Evolutionary conservation across 192 early-diverging fungal species (phyloP).

Genomic region (Coemansia asiatica): DNA sequence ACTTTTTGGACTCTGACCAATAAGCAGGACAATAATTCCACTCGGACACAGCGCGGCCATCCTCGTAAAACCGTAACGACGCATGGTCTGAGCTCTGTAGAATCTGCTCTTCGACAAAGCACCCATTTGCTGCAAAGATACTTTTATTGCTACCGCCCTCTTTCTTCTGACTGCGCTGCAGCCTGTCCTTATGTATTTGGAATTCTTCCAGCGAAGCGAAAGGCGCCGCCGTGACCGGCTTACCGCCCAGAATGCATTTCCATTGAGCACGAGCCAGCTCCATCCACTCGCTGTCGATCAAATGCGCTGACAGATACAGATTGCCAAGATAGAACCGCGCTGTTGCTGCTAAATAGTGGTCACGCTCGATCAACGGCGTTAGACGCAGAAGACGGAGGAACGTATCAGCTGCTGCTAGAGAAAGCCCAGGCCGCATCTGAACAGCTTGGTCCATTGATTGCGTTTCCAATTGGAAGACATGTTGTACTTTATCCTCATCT

Average conservation of each 20-base stretch:
- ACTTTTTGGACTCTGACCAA: conserved; percentile 61
- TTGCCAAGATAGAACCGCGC: conserved; percentile 61
- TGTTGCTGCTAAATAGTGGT: conserved; percentile 64
- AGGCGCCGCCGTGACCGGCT: conserved; percentile 34
- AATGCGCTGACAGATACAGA: conserved; percentile 52
- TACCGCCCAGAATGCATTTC: conserved; percentile 53
- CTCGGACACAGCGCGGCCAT: conserved; percentile 31
- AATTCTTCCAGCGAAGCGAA: conserved; percentile 33
- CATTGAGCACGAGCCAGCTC: conserved; percentile 53
- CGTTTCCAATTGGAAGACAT: no score
- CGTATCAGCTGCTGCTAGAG: conserved; percentile 19
- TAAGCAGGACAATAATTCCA: conserved; percentile 44
- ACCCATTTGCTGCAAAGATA: conserved; percentile 20
- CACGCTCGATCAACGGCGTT: conserved; percentile 60
- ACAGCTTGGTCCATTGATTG: background rate
- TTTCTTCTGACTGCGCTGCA: background rate
- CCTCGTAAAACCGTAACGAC: conserved; percentile 38
- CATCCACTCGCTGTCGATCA: conserved; percentile 24
- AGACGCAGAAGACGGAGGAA: conserved; percentile 54
- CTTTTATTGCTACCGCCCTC: background rate
- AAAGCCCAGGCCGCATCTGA: conserved; percentile 8
- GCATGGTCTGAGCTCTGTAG: conserved; percentile 22
- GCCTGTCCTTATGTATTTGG: conserved; percentile 7
- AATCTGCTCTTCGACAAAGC: conserved; percentile 20
- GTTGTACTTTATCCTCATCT: background rate